phyloP scores from a whole-genome alignment of 176 grass and related monocot genomes.

The Zea mays region Zm-B73-REFERENCE-NAM-5.0 NC_050105.1:116200501-116201000 shows the following conservation, averaged over 20 bases:
- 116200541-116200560: too few relatives aligned
- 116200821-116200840: constrained; percentile 44
- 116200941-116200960: too few relatives aligned
- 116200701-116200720: constrained; percentile 35
- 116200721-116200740: not conserved
- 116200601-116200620: too few relatives aligned
- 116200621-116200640: too few relatives aligned
- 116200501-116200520: too few relatives aligned
- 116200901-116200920: constrained; percentile 53
- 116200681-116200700: not conserved
- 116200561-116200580: too few relatives aligned
- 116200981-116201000: too few relatives aligned
- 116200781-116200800: constrained; percentile 36
- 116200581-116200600: too few relatives aligned
- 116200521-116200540: too few relatives aligned
- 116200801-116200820: constrained; percentile 38
- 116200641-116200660: too few relatives aligned
- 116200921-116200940: not conserved
- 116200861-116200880: constrained; percentile 76
- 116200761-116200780: constrained; percentile 31
- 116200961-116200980: too few relatives aligned
- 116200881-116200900: constrained; percentile 82
- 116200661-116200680: constrained; percentile 11
- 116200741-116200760: constrained; percentile 25
- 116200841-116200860: constrained; percentile 48